phyloP scores from a whole-genome alignment of 1,284 basidiomycete species.

The Trichosporon asahii region DNA sequence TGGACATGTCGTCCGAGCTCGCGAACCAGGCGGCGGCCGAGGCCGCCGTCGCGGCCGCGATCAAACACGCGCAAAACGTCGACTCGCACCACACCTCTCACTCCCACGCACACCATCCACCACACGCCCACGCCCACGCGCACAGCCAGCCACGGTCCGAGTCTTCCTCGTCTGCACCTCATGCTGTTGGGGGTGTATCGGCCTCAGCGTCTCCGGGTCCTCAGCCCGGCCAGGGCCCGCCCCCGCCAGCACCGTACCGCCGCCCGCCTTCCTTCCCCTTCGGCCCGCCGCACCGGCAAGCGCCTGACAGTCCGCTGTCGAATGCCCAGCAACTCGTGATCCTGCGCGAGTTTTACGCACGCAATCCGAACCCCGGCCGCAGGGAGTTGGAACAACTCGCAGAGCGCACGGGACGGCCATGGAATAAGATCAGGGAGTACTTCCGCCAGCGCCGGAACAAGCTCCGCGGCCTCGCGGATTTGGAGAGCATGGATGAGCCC shows the following conservation, averaged over 20 bases:
- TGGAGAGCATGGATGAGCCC: conserved; percentile 46
- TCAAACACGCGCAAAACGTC: conserved; percentile 10
- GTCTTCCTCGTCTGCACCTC: not conserved
- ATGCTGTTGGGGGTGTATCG: conserved; percentile 9
- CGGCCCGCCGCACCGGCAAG: conserved; percentile 21
- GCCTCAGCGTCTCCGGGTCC: conserved; percentile 7
- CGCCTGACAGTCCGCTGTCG: conserved; percentile 21
- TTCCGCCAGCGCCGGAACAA: conserved; percentile 48
- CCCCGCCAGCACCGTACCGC: conserved; percentile 25
- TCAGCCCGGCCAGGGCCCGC: conserved; percentile 20
- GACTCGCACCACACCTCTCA: not conserved
- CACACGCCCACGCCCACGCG: not conserved
- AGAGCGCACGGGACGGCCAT: conserved; percentile 40
- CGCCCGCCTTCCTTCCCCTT: conserved; percentile 15
- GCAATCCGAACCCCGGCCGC: conserved; percentile 45
- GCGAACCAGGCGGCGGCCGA: conserved; percentile 42
- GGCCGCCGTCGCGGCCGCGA: conserved; percentile 33
- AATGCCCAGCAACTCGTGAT: conserved; percentile 40
- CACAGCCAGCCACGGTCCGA: not conserved
- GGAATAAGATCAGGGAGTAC: conserved; percentile 47
- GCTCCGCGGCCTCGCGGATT: conserved; percentile 39
- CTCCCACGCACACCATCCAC: not conserved
- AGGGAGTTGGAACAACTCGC: conserved; percentile 38
- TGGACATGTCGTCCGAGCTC: conserved; percentile 39
- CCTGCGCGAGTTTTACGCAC: conserved; percentile 39